Base-by-base conservation (phyloP, 306 rosid species). In the Echinosophora koreensis region DNA sequence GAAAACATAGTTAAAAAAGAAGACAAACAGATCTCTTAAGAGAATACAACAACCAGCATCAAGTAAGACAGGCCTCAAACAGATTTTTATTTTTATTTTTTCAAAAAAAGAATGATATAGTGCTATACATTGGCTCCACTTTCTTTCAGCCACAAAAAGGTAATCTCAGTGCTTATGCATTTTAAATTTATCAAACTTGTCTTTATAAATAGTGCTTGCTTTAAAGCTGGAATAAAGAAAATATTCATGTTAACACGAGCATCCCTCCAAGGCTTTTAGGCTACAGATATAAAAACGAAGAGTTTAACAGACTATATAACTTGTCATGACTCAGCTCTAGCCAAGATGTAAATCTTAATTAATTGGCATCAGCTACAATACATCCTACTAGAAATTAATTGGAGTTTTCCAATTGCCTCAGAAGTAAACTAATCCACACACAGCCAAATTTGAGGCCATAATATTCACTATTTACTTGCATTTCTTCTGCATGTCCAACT, bases 61-160 rank as follows among this genome's bases (percentile, higher is more conserved):
- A 59, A 69, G 60, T 15, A 69, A 4, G 5, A 66, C 10, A 27
- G 32, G n/a, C 5, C 39, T 32, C 61, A 77, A 67, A 73, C 15
- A 22, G 28, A 8, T 30, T 28, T 28, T 30, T 30, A 30, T 30
- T 30, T 22, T 22, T 22, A 22, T 22, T 22, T 22, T 22, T 22
- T 22, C 22, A 44, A n/a, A n/a, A 39, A 28, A 35, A 35, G 3
- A 35, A 35, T 30, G 1, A 15, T 17, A 13, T 52, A 35, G 6
- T 37, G 27, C 18, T 54, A 71, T 5, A 18, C 5, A 34, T 37
- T 10, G n/a, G 62, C 79, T 34, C 51, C 7, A 37, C 61, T 15
- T 47, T 12, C 70, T 61, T 74, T 59, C 61, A 17, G 28, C 80
- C 73, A 52, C 10, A 64, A 76, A 1, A 37, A n/a, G 66, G 46